Percentiles rank a stretch among this genome's conserved stretches.
Evolutionary conservation across 768 basidiomycete genomes (phyloP).

Genomic region (Rhizopogon vulgaris): DNA sequence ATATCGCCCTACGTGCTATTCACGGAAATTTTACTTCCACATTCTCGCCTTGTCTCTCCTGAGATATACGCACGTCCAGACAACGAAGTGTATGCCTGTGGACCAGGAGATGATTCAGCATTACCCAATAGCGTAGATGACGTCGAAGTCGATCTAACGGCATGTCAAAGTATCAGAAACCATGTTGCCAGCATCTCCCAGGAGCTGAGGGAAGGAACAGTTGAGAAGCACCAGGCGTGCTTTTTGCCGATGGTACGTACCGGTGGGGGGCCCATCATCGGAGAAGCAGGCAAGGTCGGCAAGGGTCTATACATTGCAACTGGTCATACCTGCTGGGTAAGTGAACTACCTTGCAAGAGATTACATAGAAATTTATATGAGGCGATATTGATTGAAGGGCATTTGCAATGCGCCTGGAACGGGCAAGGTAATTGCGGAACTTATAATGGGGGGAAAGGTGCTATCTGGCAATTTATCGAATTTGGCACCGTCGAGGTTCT

Average conservation of each 20-base stretch:
- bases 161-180: constrained; percentile 49
- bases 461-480: constrained; percentile 47
- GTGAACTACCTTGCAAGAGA: constrained; percentile 16
- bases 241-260: constrained; percentile 61
- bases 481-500: constrained; percentile 36
- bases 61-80: constrained; percentile 72
- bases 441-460: constrained; percentile 63
- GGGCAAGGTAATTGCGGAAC: constrained; percentile 63
- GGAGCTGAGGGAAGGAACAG: constrained; percentile 46
- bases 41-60: constrained; percentile 35
- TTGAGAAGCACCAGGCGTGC: constrained; percentile 64
- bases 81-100: constrained; percentile 72
- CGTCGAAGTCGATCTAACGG: constrained; percentile 50
- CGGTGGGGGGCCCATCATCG: constrained; percentile 68
- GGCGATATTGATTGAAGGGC: constrained; percentile 36
- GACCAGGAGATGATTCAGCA: constrained; percentile 65
- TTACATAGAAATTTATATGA: constrained; percentile 2
- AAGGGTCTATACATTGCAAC: constrained; percentile 66
- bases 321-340: constrained; percentile 78
- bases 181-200: constrained; percentile 57
- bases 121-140: constrained; percentile 69
- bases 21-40: constrained; percentile 56
- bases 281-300: constrained; percentile 47
- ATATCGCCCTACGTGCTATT: constrained; percentile 80
- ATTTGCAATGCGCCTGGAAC: constrained; percentile 84